Percentiles rank a stretch among this genome's conserved stretches.
Conservation (phyloP, 257 asterid genomes). For the Penstemon newberryi region DNA sequence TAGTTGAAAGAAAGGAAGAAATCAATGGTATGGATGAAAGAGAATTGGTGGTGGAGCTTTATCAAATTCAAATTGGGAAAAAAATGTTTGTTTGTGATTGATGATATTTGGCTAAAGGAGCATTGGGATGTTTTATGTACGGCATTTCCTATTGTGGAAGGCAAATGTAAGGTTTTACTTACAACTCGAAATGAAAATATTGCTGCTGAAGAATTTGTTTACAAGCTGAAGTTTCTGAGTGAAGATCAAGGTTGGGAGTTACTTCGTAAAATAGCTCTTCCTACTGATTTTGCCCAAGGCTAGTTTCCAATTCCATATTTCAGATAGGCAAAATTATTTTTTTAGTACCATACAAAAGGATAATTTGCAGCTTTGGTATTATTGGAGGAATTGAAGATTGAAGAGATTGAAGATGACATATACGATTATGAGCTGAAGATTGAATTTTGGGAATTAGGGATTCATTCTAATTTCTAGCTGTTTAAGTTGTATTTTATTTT, state of each 20-base stretch:
- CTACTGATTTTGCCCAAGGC: background rate
- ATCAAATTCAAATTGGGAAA: background rate
- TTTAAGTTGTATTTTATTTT: no score
- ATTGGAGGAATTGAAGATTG: no score
- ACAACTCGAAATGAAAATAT: constrained; percentile 21
- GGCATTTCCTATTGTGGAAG: constrained; percentile 6
- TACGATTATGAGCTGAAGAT: no score
- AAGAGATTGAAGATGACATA: no score
- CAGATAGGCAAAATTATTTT: background rate
- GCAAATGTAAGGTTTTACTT: constrained; percentile 15
- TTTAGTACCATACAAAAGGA: background rate
- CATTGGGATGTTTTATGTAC: constrained; percentile 17
- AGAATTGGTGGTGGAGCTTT: constrained; percentile 15
- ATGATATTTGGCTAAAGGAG: constrained; percentile 24
- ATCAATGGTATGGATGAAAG: background rate
- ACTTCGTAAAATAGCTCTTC: constrained; percentile 18
- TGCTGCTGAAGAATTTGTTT: constrained; percentile 6
- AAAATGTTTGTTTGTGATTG: constrained; percentile 27
- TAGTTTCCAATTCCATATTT: background rate
- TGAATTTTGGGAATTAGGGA: no score
- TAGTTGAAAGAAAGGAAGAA: background rate
- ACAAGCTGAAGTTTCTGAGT: constrained; percentile 1
- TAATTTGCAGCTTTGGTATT: no score
- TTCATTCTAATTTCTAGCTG: no score
- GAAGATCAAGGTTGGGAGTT: constrained; percentile 25